Evolutionary conservation across 2,329 filamentous ascomycete genomes (phyloP).

Genomic region (Colletotrichum plurivorum): DNA sequence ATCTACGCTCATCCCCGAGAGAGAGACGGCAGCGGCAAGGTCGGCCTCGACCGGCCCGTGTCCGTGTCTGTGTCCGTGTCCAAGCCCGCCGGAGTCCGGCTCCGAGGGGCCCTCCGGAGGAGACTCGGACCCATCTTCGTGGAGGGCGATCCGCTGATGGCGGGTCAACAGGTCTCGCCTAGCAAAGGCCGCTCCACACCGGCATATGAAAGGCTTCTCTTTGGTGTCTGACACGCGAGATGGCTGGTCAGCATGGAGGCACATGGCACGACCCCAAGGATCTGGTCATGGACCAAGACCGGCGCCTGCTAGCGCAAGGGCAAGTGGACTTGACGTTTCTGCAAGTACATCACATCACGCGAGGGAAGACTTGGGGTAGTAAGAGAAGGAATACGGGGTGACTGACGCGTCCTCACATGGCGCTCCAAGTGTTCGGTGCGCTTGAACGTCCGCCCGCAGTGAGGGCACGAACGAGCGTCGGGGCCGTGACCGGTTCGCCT

Average conservation of each 20-base stretch:
- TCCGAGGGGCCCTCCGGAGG: conserved; percentile 26
- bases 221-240: conserved; percentile 56
- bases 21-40: conserved; percentile 48
- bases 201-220: conserved; percentile 62
- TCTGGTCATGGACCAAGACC: conserved; percentile 7
- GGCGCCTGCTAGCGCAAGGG: not conserved
- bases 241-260: conserved; percentile 21
- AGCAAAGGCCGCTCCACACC: conserved; percentile 60
- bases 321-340: not conserved
- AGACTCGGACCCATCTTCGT: conserved; percentile 47
- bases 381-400: conserved; percentile 13
- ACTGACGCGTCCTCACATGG: conserved; percentile 62
- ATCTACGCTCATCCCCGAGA: conserved; percentile 50
- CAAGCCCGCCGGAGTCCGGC: conserved; percentile 45
- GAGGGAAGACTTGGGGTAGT: conserved; percentile 9
- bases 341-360: not conserved
- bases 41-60: conserved; percentile 46
- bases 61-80: not conserved
- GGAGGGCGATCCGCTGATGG: conserved; percentile 56
- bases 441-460: conserved; percentile 60
- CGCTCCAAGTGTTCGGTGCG: conserved; percentile 62
- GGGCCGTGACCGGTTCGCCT: conserved; percentile 41
- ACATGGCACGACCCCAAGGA: conserved; percentile 9
- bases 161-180: conserved; percentile 60
- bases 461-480: conserved; percentile 51